Evolutionary conservation across 2,329 filamentous ascomycete species (phyloP), one percentile per base, ranked within the genome.

Genomic region (Sporothrix sp.): DNA sequence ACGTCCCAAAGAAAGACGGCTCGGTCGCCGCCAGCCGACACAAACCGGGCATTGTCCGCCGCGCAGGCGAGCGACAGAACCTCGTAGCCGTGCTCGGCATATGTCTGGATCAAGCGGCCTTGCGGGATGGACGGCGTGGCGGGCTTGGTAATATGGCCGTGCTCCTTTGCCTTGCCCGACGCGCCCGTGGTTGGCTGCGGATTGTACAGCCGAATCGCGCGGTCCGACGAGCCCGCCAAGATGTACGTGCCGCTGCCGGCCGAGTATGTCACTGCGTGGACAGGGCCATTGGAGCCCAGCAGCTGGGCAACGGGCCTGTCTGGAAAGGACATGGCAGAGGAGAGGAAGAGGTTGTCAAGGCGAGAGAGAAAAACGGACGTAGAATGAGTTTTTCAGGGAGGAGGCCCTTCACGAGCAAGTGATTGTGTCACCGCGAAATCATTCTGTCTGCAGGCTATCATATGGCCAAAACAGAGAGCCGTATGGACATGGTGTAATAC

Each of bases 1-100:
- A 97, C 93, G 66, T 98, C 93, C 93, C 93, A 97, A 5, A 96
- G 74, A 63, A 96, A 96, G 0, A 95, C 88, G 54, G 79, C 76
- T 59, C 91, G 86, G 70, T 98, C 93, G 53, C 93, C 93, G 58
- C 93, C 93, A 1, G 81, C 79, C n/a, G 84, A 90, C 9, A 82
- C 84, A 65, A 98, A 96, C 38, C 81, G 81, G 57, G 87, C 78
- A 67, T 98, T 98, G 69, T 88, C 84, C 21, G 71, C 62, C 7
- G 79, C 71, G 45, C 96, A 84, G 48, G 78, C 74, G 35, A 98
- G 74, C 58, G 87, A 85, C 54, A 96, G 82, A 7, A 98, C 85
- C 59, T 90, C 85, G 71, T 98, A 95, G 58, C 88, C 90, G 68
- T 98, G 93, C 2, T 86, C 87, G 32, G 82, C 72, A 70, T 95